Base-by-base conservation (phyloP, 2,329 filamentous ascomycete species). In the Penicillium palitans region DNA sequence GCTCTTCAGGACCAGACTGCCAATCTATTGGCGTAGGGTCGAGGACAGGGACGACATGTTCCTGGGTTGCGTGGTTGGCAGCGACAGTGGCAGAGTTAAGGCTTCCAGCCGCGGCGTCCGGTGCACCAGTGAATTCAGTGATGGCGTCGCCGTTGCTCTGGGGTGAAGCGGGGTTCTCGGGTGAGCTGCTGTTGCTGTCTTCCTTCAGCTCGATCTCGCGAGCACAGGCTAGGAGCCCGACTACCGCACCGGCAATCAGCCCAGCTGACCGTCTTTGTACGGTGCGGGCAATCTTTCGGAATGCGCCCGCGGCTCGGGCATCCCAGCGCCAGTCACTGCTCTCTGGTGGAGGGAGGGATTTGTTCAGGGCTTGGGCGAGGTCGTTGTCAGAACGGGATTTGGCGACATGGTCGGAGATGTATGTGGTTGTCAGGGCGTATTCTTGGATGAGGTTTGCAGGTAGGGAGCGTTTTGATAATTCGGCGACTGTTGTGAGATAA, bases 191-290 rank as follows among this genome's bases (percentile, higher is more conserved):
- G 19, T 72, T 72, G 59, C 74, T 76, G 35, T 77, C 75, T 57
- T 73, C 70, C 52, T 73, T 74, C 27, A 78, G 61, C 50, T 77
- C 74, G 42, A 93, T 81, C 66, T 93, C 90, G 1, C 84, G 87
- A 0, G 88, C 87, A 52, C 87, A 85, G 7, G 82, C 84, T 24
- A 93, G 76, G 4, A 93, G 76, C 0, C 88, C 90, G 33, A 93
- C 76, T 12, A 87, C 87, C 4, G 89, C 87, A 0, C 90, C 88
- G 0, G 90, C 89, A 52, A 90, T 83, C 48, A 95, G 84, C 10
- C 85, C 89, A 0, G 90, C 89, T 4, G 90, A 91, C 41, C 90
- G 84, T 48, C 83, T 76, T 71, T 93, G 84, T 19, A 93, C 89
- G 0, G 86, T 82, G 64, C 87, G 85, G 6, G 89, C 86, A 25